phyloP scores from a whole-genome alignment of 1,139 yeast genomes.

The Hemisphaericaspora subhashii region DNA sequence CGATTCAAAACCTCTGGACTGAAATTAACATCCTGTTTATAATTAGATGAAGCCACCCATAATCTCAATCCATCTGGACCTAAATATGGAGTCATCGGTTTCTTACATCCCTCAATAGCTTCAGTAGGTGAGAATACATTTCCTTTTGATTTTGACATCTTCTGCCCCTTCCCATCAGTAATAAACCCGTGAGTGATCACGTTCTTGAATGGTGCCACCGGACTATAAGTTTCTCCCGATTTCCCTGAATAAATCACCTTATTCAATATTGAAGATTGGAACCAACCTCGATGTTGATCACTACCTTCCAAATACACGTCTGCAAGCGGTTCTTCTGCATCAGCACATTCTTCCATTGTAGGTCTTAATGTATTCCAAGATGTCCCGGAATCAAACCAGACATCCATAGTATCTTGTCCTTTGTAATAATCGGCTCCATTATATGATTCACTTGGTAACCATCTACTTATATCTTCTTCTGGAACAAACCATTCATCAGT shows the following conservation, averaged over 20 bases:
- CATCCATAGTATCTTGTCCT: slow-evolving; percentile 94
- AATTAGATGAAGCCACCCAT: slow-evolving; percentile 90
- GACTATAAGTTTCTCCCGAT: slow-evolving; percentile 30
- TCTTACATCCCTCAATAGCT: slow-evolving; percentile 65
- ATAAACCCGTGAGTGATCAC: slow-evolving; percentile 93
- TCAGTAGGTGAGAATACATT: slow-evolving; percentile 72
- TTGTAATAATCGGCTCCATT: slow-evolving; percentile 44
- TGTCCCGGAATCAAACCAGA: slow-evolving; percentile 98
- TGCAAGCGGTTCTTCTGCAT: slow-evolving; percentile 47
- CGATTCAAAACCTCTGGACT: slow-evolving; percentile 73
- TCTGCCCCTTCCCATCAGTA: slow-evolving; percentile 78
- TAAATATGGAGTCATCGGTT: slow-evolving; percentile 58
- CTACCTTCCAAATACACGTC: slow-evolving; percentile 91
- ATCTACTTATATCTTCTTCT: slow-evolving; percentile 52
- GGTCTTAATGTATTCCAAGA: slow-evolving; percentile 72
- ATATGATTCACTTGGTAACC: slow-evolving; percentile 60
- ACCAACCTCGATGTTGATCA: slow-evolving; percentile 99
- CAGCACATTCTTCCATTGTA: slow-evolving; percentile 19
- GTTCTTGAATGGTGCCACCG: slow-evolving; percentile 67
- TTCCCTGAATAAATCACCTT: slow-evolving; percentile 57
- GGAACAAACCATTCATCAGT: slow-evolving; percentile 80
- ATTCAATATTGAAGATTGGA: slow-evolving; percentile 87
- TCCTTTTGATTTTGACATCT: slow-evolving; percentile 94
- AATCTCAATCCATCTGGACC: slow-evolving; percentile 92
- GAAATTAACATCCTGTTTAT: slow-evolving; percentile 74